These are phyloP conservation scores for Effrenium voratum DNA, from an alignment of 73 alveolate genomes.

Conservation along the genomic window DNA sequence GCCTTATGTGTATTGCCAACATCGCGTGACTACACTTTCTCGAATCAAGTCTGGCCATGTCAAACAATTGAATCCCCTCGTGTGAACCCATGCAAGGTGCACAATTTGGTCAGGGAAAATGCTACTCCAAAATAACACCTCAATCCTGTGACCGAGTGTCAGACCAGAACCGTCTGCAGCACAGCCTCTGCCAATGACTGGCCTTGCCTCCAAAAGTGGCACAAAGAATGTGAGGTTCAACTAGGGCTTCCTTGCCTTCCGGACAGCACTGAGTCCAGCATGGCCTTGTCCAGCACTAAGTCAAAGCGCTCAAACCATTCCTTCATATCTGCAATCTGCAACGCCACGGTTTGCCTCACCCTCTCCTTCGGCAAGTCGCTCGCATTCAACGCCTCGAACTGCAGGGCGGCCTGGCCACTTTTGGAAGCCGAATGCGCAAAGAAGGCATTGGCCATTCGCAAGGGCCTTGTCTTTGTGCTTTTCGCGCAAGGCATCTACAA, in stretches of 20 bases:
- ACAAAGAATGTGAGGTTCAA: neutral
- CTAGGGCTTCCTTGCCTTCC: slow-evolving; percentile 41
- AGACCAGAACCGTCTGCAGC: slow-evolving; percentile 19
- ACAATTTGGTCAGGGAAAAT: too few species aligned
- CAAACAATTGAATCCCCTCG: too few species aligned
- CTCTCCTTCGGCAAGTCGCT: slow-evolving; percentile 45
- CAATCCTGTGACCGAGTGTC: too few species aligned
- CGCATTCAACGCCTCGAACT: slow-evolving; percentile 62
- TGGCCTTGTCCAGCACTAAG: slow-evolving; percentile 65
- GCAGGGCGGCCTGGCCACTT: slow-evolving; percentile 26
- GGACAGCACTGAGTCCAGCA: slow-evolving; percentile 45
- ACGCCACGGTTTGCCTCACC: neutral
- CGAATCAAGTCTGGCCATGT: too few species aligned
- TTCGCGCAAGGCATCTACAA: slow-evolving; percentile 46
- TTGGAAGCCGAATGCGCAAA: neutral
- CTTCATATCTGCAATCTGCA: neutral
- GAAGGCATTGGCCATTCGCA: neutral
- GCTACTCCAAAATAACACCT: too few species aligned
- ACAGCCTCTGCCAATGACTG: slow-evolving; percentile 35
- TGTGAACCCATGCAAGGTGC: too few species aligned
- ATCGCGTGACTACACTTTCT: too few species aligned
- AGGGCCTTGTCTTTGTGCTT: slow-evolving; percentile 81
- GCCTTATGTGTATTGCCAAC: too few species aligned
- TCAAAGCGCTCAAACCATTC: slow-evolving; percentile 61
- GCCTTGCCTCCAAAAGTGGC: slow-evolving; percentile 33